Evolutionary conservation across 1,284 basidiomycete species (phyloP), one percentile per base, ranked within the genome.

Genomic region (Trametes hirsuta): DNA sequence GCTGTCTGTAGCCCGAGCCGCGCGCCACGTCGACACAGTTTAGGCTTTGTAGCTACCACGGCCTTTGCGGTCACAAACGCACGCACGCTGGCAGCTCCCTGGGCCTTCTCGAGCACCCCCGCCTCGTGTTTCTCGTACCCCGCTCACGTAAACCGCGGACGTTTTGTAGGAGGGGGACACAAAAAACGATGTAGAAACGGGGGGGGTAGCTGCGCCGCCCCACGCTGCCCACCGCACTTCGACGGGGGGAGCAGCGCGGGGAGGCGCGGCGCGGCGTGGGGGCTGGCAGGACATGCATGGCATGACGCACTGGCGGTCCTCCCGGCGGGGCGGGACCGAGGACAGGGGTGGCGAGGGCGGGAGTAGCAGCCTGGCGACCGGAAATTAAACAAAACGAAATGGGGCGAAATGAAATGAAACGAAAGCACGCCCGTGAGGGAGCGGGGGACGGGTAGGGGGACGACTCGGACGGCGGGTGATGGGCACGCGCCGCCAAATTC

Each of bases 51-150:
- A 39, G 37, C 48, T 37, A 11, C 47, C 52, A 44, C 55, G 46
- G 14, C 46, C 48, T 52, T 30, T 55, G 44, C 61, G 52, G 49
- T n/a, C 53, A 47, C 51, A 37, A 36, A 46, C 25, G 37, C 22
- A 41, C 21, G 30, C 30, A 30, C 30, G 30, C 8, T 30, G 8
- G 30, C 30, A 8, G 4, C 8, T 8, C 30, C 30, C 49, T 14
- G 30, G 11, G 39, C 46, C 34, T 47, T 54, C 51, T 55, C 41
- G 18, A 18, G 18, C 18, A 18, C 45, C 48, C 40, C 36, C 40
- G 56, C 56, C 63, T 61, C 59, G 50, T 61, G 59, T 45, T 12
- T 37, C 9, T 47, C 44, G 56, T 53, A 46, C 47, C 18, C 18
- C 56, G 49, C 10, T 56, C 47, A 51, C 54, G 47, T 59, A 53